These are phyloP conservation scores for Cladosporium sp. DNA, from an alignment of 2,329 filamentous ascomycete genomes.

Conservation along the genomic window DNA sequence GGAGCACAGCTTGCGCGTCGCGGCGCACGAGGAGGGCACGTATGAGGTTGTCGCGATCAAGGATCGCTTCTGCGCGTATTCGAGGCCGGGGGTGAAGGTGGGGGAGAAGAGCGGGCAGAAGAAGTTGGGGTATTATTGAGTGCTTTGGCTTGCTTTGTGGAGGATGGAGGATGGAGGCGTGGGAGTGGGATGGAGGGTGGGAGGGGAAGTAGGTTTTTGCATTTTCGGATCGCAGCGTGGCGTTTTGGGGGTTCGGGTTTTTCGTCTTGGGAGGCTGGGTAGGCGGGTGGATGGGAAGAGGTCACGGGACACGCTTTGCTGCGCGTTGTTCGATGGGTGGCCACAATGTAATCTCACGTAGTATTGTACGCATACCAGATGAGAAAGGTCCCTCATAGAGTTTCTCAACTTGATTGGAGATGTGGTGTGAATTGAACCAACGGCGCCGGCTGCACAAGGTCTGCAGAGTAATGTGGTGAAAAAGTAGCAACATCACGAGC, in stretches of 20 bases:
- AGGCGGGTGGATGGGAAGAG: too few species aligned
- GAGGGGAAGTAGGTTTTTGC: background rate
- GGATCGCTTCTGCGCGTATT: conserved; percentile 81
- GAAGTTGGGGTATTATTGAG: conserved; percentile 12
- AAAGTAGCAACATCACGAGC: too few species aligned
- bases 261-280: background rate
- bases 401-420: too few species aligned
- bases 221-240: background rate
- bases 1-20: conserved; percentile 73
- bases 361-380: too few species aligned
- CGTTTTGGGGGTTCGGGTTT: background rate
- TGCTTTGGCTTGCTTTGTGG: background rate
- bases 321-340: too few species aligned
- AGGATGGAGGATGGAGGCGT: background rate
- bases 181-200: too few species aligned
- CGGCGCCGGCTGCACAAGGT: too few species aligned
- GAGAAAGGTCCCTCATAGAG: rapidly evolving
- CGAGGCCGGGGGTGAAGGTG: conserved; percentile 17
- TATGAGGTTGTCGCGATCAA: conserved; percentile 97
- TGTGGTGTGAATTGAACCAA: too few species aligned
- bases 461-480: too few species aligned
- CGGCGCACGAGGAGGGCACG: conserved; percentile 86
- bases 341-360: too few species aligned
- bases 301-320: too few species aligned
- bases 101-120: conserved; percentile 17